These are phyloP conservation scores for Vitis riparia DNA, from an alignment of 164 flowering plant genomes.

Conservation along the genomic window DNA sequence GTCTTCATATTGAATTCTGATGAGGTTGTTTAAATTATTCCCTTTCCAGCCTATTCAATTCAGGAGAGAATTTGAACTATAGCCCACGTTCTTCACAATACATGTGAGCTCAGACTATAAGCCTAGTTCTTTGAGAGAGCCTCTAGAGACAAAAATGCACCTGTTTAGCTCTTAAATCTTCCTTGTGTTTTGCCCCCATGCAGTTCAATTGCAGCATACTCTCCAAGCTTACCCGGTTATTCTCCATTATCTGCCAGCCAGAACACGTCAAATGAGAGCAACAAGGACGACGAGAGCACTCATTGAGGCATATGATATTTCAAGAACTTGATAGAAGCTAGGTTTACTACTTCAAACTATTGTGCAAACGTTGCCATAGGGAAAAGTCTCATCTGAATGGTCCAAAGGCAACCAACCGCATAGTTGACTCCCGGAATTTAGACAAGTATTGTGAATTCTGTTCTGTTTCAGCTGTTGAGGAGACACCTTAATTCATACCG, in stretches of 20 bases:
- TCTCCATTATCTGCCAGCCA: constrained; percentile 95
- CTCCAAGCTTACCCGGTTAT: constrained; percentile 96
- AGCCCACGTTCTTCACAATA: constrained; percentile 94
- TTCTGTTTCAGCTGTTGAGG: too few species aligned
- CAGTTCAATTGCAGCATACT: constrained; percentile 97
- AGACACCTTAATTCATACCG: too few species aligned
- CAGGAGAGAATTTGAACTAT: constrained; percentile 74
- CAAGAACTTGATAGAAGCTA: too few species aligned
- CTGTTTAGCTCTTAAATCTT: too few species aligned
- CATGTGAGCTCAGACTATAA: constrained; percentile 40
- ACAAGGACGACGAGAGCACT: constrained; percentile 37
- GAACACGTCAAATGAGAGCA: constrained; percentile 66
- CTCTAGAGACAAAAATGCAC: too few species aligned
- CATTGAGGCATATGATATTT: not conserved
- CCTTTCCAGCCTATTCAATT: constrained; percentile 65
- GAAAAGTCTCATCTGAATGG: too few species aligned
- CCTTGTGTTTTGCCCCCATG: not conserved
- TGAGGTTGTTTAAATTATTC: not conserved
- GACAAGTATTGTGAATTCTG: too few species aligned
- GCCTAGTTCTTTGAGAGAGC: too few species aligned
- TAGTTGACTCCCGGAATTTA: too few species aligned
- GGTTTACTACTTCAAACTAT: too few species aligned
- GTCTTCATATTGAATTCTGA: not conserved
- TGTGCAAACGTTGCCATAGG: too few species aligned
- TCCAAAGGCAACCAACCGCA: too few species aligned